Evolutionary conservation across 371 early-diverging fungal genomes (phyloP), one percentile per base, ranked within the genome.

Genomic region (Umbelopsis sp.): DNA sequence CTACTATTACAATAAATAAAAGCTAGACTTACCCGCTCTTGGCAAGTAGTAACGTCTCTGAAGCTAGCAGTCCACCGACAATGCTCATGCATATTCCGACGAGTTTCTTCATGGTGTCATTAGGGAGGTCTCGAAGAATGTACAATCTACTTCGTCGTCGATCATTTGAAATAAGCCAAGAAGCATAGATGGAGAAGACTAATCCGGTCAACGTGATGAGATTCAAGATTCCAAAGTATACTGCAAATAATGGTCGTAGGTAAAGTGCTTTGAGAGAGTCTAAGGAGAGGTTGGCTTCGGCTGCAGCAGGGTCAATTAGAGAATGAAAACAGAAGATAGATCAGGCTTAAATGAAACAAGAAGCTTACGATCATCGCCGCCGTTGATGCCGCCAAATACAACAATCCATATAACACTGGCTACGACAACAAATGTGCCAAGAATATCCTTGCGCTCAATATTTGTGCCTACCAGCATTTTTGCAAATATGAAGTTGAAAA

Each of bases 401-500:
- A 84, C 81, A 51, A 84, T 78, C 79, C 80, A 80, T 52, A 81
- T 62, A 44, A 83, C 80, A 18, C 80, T 79, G 37, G 63, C 38
- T 65, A 85, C 76, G 37, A 85, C 82, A 1, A 85, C 72, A 48
- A 77, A 66, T 3, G 85, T 85, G 14, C 83, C 85, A 35, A 79
- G 65, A 29, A 85, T 74, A 65, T 85, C 85, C 52, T 72, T 68
- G 32, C 68, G 71, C 16, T 78, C 77, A 64, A 85, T 85, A 22
- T 70, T 71, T 0, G 83, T 83, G 7, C 83, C 83, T 18, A 85
- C 85, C 29, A 85, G 71, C 50, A 79, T 72, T 67, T 79, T 76
- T 24, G 85, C 85, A 71, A 85, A 85, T 20, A 85, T 65, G 71
- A 82, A 83, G 70, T 85, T 85, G 73, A 85, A 85, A 65, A 85